A percentile compares a stretch with the other conserved stretches of the same genome.
phyloP scores from a whole-genome alignment of 371 early-diverging fungal genomes.

The Mortierella sp. region DNA sequence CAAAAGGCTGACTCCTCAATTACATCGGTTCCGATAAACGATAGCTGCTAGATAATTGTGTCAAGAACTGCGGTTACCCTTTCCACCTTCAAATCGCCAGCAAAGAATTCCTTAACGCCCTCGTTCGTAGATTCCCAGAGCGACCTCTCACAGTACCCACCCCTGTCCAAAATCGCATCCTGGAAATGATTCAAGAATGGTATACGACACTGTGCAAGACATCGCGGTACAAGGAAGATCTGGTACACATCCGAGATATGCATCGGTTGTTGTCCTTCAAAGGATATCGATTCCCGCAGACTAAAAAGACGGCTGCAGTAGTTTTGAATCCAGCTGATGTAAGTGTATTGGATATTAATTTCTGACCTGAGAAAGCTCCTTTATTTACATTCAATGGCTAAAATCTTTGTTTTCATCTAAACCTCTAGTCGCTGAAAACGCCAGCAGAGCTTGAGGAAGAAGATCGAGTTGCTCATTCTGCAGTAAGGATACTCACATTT shows the following conservation, averaged over 20 bases:
- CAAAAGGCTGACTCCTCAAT: background rate
- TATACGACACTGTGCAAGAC: constrained; percentile 83
- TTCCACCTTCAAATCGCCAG: constrained; percentile 94
- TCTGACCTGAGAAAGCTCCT: background rate
- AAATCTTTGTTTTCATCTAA: background rate
- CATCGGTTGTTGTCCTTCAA: constrained; percentile 86
- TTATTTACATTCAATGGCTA: background rate
- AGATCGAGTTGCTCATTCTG: constrained; percentile 88
- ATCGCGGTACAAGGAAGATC: constrained; percentile 90
- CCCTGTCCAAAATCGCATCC: constrained; percentile 81
- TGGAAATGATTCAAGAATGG: constrained; percentile 96
- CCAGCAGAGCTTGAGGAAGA: constrained; percentile 94
- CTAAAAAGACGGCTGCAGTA: constrained; percentile 70
- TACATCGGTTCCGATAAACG: background rate
- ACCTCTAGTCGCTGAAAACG: constrained; percentile 70
- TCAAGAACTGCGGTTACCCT: constrained; percentile 97
- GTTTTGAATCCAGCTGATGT: constrained; percentile 70
- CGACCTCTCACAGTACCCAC: constrained; percentile 72
- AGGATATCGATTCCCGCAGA: constrained; percentile 90
- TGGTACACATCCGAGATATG: constrained; percentile 93
- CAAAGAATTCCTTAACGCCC: constrained; percentile 95
- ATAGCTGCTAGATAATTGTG: constrained; percentile 91
- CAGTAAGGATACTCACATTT: constrained; percentile 45
- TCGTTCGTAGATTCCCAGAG: constrained; percentile 92
- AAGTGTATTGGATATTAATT: constrained; percentile 1